Base-by-base conservation (phyloP, 225 moss, liverwort and hornwort species). In the Thuidium tamariscinum region DNA sequence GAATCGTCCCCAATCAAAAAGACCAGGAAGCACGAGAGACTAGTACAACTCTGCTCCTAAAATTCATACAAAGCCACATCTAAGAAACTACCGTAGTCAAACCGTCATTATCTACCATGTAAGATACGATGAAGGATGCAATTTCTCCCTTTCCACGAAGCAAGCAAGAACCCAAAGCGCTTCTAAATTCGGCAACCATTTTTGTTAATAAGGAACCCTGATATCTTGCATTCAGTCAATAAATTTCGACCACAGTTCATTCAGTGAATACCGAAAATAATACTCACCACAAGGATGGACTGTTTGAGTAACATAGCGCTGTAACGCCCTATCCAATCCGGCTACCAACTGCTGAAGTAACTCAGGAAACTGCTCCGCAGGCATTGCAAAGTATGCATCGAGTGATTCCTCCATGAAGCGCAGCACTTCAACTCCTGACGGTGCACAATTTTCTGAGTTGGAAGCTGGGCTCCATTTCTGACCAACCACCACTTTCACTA, bases 391-490 rank as follows among this genome's bases (percentile, higher is more conserved):
- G 82, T 95, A 99, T 27, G 95, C 95, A 82, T 99, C 97, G 87
- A 99, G 86, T 20, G 96, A 95, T 86, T 99, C 99, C 86, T 99
- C 97, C 80, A 96, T 90, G 46, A 95, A 94, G 80, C 97, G 94
- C 42, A 99, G 93, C 63, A 97, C 95, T 84, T 99, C 99, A 84
- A 99, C 90, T 76, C 95, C 94, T 79, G 99, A 99, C 67, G 91
- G 90, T 55, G 96, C 97, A 89, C 91, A 96, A 65, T 95, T 91
- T 64, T 96, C 96, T 86, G 92, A 93, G 59, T 93, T 95, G 64
- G 94, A 93, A 68, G 72, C 93, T 88, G 77, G 95, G 90, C 56
- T 93, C 99, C 99, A 99, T 74, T 92, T 93, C 99, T 98, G 73
- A 52, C 72, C 66, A 79, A 59, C 55, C 66, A 87, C 60, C 78